A percentile compares a stretch with the other conserved stretches of the same genome.
These are phyloP conservation scores for Fusarium luffae DNA, from an alignment of 2,329 filamentous ascomycete species.

Conservation along the genomic window DNA sequence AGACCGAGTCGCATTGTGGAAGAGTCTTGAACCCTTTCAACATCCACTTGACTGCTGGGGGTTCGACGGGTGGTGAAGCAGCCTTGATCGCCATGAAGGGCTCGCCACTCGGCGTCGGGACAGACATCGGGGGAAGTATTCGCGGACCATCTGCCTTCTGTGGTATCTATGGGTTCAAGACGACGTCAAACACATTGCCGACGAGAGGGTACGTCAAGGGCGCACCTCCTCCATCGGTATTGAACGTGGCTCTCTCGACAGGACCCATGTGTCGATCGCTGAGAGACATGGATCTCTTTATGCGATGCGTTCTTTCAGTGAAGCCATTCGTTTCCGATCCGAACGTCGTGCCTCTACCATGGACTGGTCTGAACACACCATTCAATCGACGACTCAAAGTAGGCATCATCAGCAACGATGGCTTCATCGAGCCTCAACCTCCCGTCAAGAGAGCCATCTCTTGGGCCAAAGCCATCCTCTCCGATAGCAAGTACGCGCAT, in stretches of 20 bases:
- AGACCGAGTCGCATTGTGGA: conserved; percentile 70
- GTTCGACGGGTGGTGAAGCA: conserved; percentile 66
- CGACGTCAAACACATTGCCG: conserved; percentile 8
- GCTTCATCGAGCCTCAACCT: conserved; percentile 53
- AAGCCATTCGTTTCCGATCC: conserved; percentile 45
- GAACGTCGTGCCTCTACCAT: conserved; percentile 45
- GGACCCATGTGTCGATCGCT: conserved; percentile 42
- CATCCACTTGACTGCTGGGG: conserved; percentile 68
- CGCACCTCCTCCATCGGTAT: conserved; percentile 48
- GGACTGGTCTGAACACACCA: conserved; percentile 43
- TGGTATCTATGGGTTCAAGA: conserved; percentile 26
- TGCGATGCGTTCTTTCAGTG: conserved; percentile 19
- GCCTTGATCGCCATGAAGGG: conserved; percentile 51
- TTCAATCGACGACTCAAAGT: conserved; percentile 49
- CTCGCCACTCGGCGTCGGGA: conserved; percentile 15
- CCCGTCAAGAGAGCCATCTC: conserved; percentile 51
- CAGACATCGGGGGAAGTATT: conserved; percentile 19
- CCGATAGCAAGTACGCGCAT: conserved; percentile 29
- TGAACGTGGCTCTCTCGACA: conserved; percentile 41
- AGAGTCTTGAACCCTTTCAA: conserved; percentile 71
- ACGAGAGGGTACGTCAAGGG: conserved; percentile 32
- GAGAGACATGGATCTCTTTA: conserved; percentile 40
- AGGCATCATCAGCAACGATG: conserved; percentile 55
- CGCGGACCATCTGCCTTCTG: conserved; percentile 23
- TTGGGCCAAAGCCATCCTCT: conserved; percentile 46